Evolutionary conservation across 176 grass and related monocot species (phyloP).

Genomic region (Bothriochloa decipiens): DNA sequence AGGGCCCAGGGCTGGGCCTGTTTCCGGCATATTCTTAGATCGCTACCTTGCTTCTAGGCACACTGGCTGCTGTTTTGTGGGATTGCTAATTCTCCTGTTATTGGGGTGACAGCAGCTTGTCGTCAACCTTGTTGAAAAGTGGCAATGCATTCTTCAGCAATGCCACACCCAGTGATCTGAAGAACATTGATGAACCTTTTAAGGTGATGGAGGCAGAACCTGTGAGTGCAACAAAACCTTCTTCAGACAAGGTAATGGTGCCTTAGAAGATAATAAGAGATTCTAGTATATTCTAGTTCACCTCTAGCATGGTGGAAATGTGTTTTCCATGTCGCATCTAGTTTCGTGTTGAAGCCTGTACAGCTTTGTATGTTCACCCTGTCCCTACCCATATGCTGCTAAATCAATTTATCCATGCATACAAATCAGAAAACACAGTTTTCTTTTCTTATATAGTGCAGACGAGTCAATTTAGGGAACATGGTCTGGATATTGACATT

Average conservation of each 20-base stretch:
- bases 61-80: not conserved
- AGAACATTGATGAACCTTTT: constrained; percentile 62
- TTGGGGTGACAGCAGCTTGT: constrained; percentile 38
- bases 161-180: constrained; percentile 36
- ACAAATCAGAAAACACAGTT: not conserved
- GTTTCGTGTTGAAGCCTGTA: not conserved
- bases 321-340: constrained; percentile 1
- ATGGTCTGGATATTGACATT: not conserved
- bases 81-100: constrained; percentile 1
- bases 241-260: constrained; percentile 65
- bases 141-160: constrained; percentile 57
- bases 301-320: not conserved
- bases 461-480: not conserved
- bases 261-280: not conserved
- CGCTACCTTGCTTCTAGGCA: not conserved
- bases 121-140: constrained; percentile 48
- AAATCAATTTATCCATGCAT: not conserved
- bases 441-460: not conserved
- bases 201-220: constrained; percentile 85
- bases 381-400: constrained; percentile 10
- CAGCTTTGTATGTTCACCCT: not conserved
- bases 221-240: constrained; percentile 52
- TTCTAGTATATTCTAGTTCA: not conserved
- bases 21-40: not conserved
- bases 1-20: not conserved